Base-by-base conservation (phyloP, 495 filamentous ascomycete species). In the Tuber brumale region DNA sequence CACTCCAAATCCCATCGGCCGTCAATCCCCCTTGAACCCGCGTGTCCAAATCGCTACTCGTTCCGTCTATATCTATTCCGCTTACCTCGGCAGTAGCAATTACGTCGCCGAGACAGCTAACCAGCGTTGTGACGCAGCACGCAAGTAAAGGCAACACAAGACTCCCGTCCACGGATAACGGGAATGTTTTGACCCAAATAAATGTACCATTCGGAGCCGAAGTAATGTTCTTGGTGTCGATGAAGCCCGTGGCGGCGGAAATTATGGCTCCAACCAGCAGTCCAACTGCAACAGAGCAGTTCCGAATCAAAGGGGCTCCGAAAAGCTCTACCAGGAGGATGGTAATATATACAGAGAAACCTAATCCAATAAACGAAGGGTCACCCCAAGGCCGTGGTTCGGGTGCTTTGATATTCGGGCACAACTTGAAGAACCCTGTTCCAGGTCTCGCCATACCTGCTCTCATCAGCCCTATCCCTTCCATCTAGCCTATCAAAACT, bases 51-150 rank as follows among this genome's bases (percentile, higher is more conserved):
- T 80, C 73, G 1, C 51, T 19, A 19, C 72, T 79, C 9, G 77
- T 81, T 21, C 81, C 83, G 70, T 84, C 81, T 69, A 85, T 83
- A 66, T 83, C 81, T 27, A 85, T 82, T n/a, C 82, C 82, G 10
- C 80, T 83, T 14, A 85, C 84, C 51, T 85, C 84, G 1, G 84
- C 84, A 2, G 84, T 85, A 43, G 84, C 84, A 9, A 85, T 78
- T 27, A 85, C 84, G 51, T 85, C 84, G 1, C 84, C 84, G 42
- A 85, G 81, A 48, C 84, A 85, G 51, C 74, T 77, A 27, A 85
- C 84, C 8, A 83, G 81, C 71, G 87, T 86, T 46, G 86, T 87
- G 37, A 87, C 82, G 57, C 87, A 88, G 81, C 87, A 85, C 35
- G 87, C 87, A 23, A 85, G 77, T 19, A 85, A 61, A 1, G 84